phyloP scores from a whole-genome alignment of 2,329 filamentous ascomycete genomes.

The Exophiala aquamarina region DNA sequence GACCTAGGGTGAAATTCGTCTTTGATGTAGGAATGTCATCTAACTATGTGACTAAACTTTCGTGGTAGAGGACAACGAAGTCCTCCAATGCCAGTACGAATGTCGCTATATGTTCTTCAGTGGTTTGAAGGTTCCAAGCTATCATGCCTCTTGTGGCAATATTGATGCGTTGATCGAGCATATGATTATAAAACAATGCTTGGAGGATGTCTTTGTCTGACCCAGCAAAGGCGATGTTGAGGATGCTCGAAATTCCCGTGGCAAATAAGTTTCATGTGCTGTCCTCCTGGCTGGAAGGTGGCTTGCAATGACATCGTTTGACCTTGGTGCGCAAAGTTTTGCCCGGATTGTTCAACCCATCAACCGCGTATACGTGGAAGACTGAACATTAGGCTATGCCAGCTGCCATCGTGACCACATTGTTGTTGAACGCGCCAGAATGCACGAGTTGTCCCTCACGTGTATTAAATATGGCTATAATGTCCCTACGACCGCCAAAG shows the following conservation, averaged over 20 bases:
- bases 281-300: constrained; percentile 6
- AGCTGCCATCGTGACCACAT: constrained; percentile 59
- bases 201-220: constrained; percentile 12
- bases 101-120: constrained; percentile 8
- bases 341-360: constrained; percentile 27
- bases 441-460: constrained; percentile 46
- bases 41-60: too few relatives aligned
- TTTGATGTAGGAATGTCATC: too few relatives aligned
- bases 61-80: too few relatives aligned
- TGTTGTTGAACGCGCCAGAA: constrained; percentile 69
- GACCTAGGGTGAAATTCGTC: too few relatives aligned
- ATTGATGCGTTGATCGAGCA: constrained; percentile 26
- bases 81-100: constrained; percentile 10
- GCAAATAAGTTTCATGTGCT: constrained; percentile 28
- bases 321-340: constrained; percentile 22
- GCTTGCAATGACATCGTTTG: constrained; percentile 1
- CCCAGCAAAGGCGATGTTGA: constrained; percentile 29
- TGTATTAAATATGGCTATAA: constrained; percentile 61
- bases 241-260: constrained; percentile 31
- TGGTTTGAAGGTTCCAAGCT: constrained; percentile 26
- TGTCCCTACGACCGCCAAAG: constrained; percentile 60
- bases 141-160: constrained; percentile 30
- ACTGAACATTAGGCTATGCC: constrained; percentile 44
- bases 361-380: constrained; percentile 20
- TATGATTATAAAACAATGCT: constrained; percentile 28